These are phyloP conservation scores for Mycena galericulata DNA, from an alignment of 768 basidiomycete species.

Conservation along the genomic window DNA sequence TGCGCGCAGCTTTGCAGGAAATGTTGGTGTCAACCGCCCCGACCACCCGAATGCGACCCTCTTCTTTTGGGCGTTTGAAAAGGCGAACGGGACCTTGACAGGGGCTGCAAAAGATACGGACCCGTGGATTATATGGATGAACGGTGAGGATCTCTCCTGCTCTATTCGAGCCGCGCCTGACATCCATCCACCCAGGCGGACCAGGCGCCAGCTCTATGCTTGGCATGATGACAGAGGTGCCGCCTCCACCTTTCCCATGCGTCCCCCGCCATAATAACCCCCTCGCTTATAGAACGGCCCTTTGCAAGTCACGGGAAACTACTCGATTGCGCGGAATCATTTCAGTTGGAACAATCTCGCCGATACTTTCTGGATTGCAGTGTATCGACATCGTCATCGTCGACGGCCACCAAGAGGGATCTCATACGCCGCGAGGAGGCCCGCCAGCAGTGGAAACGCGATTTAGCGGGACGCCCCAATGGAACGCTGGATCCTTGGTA, in stretches of 20 bases:
- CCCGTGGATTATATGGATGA: conserved; percentile 82
- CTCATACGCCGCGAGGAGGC: conserved; percentile 33
- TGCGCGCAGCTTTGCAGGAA: conserved; percentile 69
- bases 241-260: no score
- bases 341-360: conserved; percentile 72
- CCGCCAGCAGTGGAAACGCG: conserved; percentile 57
- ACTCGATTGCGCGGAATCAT: conserved; percentile 60
- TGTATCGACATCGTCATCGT: no score
- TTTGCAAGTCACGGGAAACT: conserved; percentile 65
- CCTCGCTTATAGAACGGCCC: conserved; percentile 69
- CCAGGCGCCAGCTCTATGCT: conserved; percentile 79
- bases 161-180: background rate
- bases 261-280: background rate
- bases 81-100: conserved; percentile 66
- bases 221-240: conserved; percentile 72
- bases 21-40: conserved; percentile 67
- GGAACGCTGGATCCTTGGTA: conserved; percentile 70
- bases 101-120: conserved; percentile 43
- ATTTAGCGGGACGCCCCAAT: conserved; percentile 59
- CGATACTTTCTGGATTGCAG: conserved; percentile 80
- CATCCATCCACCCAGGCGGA: conserved; percentile 41
- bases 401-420: conserved; percentile 42
- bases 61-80: conserved; percentile 76
- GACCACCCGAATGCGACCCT: conserved; percentile 73
- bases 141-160: conserved; percentile 68